phyloP scores from a whole-genome alignment of 352 stramenopile species.

The Phytophthora cryptogea region DNA sequence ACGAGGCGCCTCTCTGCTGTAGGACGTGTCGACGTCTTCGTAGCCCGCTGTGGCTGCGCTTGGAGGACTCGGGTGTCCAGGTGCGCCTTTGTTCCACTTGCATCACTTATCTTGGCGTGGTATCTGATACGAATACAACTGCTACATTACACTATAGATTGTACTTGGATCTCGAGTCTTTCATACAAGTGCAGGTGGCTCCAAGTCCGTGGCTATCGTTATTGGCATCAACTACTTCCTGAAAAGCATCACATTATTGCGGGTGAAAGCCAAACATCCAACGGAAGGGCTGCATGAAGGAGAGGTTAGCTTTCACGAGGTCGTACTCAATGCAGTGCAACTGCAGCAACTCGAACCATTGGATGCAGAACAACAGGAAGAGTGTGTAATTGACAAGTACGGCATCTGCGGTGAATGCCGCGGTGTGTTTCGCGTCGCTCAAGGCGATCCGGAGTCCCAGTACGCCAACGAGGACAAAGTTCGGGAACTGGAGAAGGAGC shows the following conservation, averaged over 20 bases:
- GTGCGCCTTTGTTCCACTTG: conserved; percentile 11
- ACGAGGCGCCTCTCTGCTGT: background rate
- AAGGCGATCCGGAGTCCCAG: conserved; percentile 33
- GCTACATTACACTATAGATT: conserved; percentile 12
- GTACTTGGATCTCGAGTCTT: conserved; percentile 27
- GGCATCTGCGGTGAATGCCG: conserved; percentile 54
- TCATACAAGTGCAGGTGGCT: conserved; percentile 14
- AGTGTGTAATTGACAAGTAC: conserved; percentile 33
- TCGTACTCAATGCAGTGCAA: conserved; percentile 33
- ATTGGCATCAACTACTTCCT: conserved; percentile 27
- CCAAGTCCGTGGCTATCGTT: conserved; percentile 24
- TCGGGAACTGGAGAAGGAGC: conserved; percentile 12
- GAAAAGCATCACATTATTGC: conserved; percentile 26
- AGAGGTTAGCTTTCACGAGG: conserved; percentile 29
- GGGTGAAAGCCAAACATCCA: conserved; percentile 15
- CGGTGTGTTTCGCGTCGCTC: conserved; percentile 47
- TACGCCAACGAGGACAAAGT: conserved; percentile 35
- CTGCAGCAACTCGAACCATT: conserved; percentile 40
- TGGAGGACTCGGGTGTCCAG: conserved; percentile 28
- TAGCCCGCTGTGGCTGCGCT: conserved; percentile 32
- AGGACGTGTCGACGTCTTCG: conserved; percentile 27
- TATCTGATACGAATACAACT: background rate
- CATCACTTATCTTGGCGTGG: too few relatives aligned
- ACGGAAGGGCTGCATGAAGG: background rate
- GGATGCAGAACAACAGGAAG: conserved; percentile 18